Conservation (phyloP, 148 eudicot species). For the Camellia lanceoleosa region DNA sequence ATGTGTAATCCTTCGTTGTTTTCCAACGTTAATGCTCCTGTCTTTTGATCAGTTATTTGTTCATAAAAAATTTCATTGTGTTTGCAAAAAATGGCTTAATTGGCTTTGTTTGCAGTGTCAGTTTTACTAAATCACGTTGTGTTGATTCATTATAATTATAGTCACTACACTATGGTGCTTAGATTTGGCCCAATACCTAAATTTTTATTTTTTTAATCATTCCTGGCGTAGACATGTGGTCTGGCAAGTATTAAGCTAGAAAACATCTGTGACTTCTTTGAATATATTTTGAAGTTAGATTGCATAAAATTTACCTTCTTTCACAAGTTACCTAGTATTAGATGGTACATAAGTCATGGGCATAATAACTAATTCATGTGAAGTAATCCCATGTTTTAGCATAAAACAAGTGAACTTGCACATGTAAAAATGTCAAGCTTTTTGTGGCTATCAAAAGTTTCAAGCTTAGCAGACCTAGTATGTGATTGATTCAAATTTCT, state of each 20-base stretch:
- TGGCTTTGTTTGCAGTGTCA: neutral
- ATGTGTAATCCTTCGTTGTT: too few relatives aligned
- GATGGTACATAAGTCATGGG: too few relatives aligned
- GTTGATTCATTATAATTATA: too few relatives aligned
- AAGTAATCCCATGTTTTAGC: neutral
- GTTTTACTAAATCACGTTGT: too few relatives aligned
- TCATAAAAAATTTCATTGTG: neutral
- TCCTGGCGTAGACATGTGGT: neutral
- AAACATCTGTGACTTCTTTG: neutral
- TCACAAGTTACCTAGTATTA: too few relatives aligned
- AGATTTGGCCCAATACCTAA: too few relatives aligned
- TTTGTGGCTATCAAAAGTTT: neutral
- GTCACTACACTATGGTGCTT: too few relatives aligned
- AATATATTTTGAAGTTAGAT: neutral
- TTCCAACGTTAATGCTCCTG: neutral
- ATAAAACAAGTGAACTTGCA: neutral
- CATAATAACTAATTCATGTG: neutral
- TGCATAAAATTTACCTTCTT: too few relatives aligned
- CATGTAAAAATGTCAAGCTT: neutral
- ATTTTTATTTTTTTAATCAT: too few relatives aligned
- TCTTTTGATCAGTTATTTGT: neutral
- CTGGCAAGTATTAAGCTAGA: constrained; percentile 4
- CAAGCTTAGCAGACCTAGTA: neutral
- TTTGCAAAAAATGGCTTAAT: neutral
- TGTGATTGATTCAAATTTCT: neutral